Base-by-base conservation (phyloP, 2,329 filamentous ascomycete species). In the Mycogone perniciosa region DNA sequence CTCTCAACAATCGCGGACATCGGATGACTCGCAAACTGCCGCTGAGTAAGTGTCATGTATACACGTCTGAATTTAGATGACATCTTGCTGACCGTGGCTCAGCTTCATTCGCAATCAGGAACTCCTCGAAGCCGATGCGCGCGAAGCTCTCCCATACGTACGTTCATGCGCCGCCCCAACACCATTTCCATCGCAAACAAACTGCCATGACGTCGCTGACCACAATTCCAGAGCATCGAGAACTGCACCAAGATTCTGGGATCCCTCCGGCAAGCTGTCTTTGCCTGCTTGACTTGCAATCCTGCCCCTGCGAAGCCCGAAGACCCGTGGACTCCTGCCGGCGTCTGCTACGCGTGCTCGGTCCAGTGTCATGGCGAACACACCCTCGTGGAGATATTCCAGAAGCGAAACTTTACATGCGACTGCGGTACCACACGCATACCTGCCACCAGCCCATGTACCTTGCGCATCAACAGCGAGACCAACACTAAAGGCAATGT, bases 331-430 rank as follows among this genome's bases (percentile, higher is more conserved):
- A 63, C 57, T 0, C 73, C 84, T 1, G 93, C 92, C 3, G 93
- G 88, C 29, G 82, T 99, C 51, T 99, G 93, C 75, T 99, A 99
- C 63, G 88, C 91, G 26, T 99, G 93, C 72, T 96, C 92, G 6
- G 89, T 99, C 53, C 88, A 92, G 60, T 99, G 93, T 66, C 93
- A 99, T 63, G 92, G 93, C 59, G 91, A 97, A 63, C 93, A 99
- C 66, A 87, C 80, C 1, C 82, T 99, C 29, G 93, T 97, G 45
- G 93, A 99, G 71, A 86, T 99, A 20, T 99, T 99, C 72, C 86
- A 82, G 65, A 97, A 96, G 73, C 85, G 95, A 62, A 85, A 96
- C 69, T 97, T 99, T 63, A 88, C 88, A 38, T 99, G 93, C 71
- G 93, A 99, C 67, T 99, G 93, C 62, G 93, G 93, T 29, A 96